phyloP scores from a whole-genome alignment of 352 stramenopile genomes.

The Pythium phragmiticola region DNA sequence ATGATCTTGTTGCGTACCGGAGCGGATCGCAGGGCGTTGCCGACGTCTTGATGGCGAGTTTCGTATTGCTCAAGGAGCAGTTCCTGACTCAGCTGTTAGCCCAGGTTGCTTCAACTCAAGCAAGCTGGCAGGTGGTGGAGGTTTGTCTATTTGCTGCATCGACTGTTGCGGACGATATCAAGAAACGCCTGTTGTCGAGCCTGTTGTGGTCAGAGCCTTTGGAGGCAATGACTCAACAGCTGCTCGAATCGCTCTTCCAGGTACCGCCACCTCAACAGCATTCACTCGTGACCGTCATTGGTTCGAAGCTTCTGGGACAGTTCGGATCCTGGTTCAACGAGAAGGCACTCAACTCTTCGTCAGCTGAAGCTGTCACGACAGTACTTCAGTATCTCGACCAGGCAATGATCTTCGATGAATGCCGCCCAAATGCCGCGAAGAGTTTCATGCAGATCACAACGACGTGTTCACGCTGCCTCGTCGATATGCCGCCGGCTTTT shows the following conservation, averaged over 20 bases:
- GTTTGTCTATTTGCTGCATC: slow-evolving; percentile 58
- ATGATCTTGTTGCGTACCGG: slow-evolving; percentile 60
- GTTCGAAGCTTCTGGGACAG: slow-evolving; percentile 54
- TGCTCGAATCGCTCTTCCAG: slow-evolving; percentile 42
- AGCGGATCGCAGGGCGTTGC: slow-evolving; percentile 57
- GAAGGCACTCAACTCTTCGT: slow-evolving; percentile 30
- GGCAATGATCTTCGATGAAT: slow-evolving; percentile 36
- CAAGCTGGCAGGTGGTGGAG: slow-evolving; percentile 55
- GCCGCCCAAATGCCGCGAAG: slow-evolving; percentile 48
- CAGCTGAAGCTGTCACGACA: slow-evolving; percentile 40
- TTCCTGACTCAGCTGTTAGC: slow-evolving; percentile 44
- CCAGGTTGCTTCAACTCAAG: slow-evolving; percentile 21
- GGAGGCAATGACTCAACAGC: slow-evolving; percentile 44
- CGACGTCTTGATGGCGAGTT: slow-evolving; percentile 55
- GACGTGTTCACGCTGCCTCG: slow-evolving; percentile 42
- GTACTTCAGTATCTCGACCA: slow-evolving; percentile 59
- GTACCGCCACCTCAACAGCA: slow-evolving; percentile 28
- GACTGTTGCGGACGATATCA: slow-evolving; percentile 55
- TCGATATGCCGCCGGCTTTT: slow-evolving; percentile 43
- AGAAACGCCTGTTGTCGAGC: slow-evolving; percentile 40
- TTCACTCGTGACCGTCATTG: slow-evolving; percentile 41
- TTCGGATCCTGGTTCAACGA: slow-evolving; percentile 59
- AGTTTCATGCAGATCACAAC: slow-evolving; percentile 78
- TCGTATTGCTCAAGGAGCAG: slow-evolving; percentile 49
- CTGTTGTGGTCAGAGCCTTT: slow-evolving; percentile 23